Percentiles rank a stretch among this genome's conserved stretches.
Evolutionary conservation across 257 asterid genomes (phyloP).

Genomic region (Schizonepeta tenuifolia): DNA sequence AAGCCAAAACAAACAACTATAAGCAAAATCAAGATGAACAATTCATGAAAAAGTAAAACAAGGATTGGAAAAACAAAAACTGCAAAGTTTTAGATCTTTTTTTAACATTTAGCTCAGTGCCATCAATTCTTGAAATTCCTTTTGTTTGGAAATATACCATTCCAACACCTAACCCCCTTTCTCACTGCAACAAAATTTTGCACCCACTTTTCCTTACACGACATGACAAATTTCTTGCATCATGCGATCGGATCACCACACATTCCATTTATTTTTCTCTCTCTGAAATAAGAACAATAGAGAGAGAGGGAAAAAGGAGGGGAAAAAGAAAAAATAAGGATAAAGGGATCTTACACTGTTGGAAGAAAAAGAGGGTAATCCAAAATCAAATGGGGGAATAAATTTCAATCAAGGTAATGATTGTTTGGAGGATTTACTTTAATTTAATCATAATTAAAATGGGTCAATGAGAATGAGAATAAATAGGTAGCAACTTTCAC

Average conservation of each 20-base stretch:
- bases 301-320: constrained; percentile 18
- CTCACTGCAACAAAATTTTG: constrained; percentile 41
- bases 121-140: constrained; percentile 48
- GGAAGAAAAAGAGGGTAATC: constrained; percentile 40
- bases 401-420: constrained; percentile 60
- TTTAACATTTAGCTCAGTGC: constrained; percentile 37
- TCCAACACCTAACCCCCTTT: constrained; percentile 36
- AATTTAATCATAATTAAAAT: constrained; percentile 37
- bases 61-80: not conserved
- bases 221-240: constrained; percentile 48
- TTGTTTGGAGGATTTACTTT: constrained; percentile 55
- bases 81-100: not conserved
- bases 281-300: not conserved
- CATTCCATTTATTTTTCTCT: constrained; percentile 31
- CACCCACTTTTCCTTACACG: constrained; percentile 59
- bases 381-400: constrained; percentile 42
- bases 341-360: constrained; percentile 31
- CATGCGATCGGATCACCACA: constrained; percentile 33
- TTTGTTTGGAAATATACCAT: constrained; percentile 35
- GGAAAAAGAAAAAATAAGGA: not conserved
- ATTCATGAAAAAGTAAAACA: not conserved
- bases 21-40: not conserved
- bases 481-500: constrained; percentile 18
- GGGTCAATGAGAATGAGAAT: constrained; percentile 18
- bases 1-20: not conserved